Evolutionary conservation across 306 rosid genomes (phyloP).

Genomic region (Lathyrus sativus): DNA sequence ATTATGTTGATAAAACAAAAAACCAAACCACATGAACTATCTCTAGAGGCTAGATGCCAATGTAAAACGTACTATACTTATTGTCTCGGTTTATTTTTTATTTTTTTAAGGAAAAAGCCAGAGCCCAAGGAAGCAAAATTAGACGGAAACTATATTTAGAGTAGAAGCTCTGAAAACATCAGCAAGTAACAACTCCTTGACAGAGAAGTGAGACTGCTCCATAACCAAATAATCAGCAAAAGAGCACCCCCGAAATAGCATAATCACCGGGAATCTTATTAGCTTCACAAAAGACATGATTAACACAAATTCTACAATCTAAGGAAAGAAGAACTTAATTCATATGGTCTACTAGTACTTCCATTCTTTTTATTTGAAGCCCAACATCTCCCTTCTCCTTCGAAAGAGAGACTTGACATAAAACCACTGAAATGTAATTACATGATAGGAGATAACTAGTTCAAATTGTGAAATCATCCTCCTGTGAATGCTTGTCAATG

Average conservation of each 20-base stretch:
- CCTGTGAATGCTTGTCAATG: background rate
- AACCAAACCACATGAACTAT: conserved; percentile 9
- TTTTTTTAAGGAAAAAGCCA: background rate
- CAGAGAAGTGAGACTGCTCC: background rate
- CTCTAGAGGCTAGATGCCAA: background rate
- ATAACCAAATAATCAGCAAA: background rate
- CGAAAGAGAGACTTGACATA: background rate
- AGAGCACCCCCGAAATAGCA: background rate
- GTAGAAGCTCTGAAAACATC: background rate
- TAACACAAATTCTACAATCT: background rate
- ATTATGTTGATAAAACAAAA: background rate
- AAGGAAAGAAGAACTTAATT: background rate
- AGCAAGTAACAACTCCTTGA: background rate
- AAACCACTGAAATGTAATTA: background rate
- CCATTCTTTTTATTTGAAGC: background rate
- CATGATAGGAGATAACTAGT: background rate
- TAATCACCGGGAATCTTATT: background rate
- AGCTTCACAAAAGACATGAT: background rate
- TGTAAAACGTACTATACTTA: background rate
- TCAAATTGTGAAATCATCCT: background rate
- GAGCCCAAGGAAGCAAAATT: background rate
- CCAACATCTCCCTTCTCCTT: conserved; percentile 7
- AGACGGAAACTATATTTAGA: background rate
- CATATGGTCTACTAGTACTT: background rate
- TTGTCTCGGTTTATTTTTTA: background rate